Conservation (phyloP, 768 basidiomycete species). For the Psilocybe sp. region DNA sequence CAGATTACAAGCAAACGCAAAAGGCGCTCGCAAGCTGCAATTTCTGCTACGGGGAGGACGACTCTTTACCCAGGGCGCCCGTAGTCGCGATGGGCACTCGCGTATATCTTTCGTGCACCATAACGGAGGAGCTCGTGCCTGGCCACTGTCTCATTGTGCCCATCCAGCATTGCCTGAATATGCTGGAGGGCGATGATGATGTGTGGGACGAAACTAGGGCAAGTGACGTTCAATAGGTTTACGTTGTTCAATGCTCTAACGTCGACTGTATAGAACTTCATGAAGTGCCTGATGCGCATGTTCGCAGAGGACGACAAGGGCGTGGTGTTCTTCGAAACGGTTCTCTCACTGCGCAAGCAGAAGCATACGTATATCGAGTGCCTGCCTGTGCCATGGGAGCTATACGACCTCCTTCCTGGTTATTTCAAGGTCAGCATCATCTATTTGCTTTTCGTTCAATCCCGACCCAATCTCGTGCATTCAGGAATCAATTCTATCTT, state of each 20-base stretch:
- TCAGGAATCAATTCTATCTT: conserved; percentile 90
- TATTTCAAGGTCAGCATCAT: conserved; percentile 77
- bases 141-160: conserved; percentile 97
- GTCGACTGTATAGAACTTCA: conserved; percentile 49
- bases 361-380: conserved; percentile 93
- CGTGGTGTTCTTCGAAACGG: conserved; percentile 93
- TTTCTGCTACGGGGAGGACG: conserved; percentile 92
- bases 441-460: not conserved
- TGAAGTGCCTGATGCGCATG: conserved; percentile 97
- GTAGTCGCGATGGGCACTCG: conserved; percentile 90
- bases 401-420: conserved; percentile 83
- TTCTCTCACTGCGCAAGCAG: conserved; percentile 82
- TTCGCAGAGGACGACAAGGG: conserved; percentile 91
- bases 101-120: conserved; percentile 87
- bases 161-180: conserved; percentile 88
- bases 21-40: conserved; percentile 81
- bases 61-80: conserved; percentile 82
- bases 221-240: conserved; percentile 22
- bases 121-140: conserved; percentile 81
- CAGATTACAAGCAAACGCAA: conserved; percentile 95
- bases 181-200: conserved; percentile 94
- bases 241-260: not conserved
- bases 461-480: not conserved
- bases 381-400: conserved; percentile 86
- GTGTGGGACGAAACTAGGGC: conserved; percentile 97